Base-by-base conservation (phyloP, 2,329 filamentous ascomycete genomes). In the Neofusicoccum ribis region DNA sequence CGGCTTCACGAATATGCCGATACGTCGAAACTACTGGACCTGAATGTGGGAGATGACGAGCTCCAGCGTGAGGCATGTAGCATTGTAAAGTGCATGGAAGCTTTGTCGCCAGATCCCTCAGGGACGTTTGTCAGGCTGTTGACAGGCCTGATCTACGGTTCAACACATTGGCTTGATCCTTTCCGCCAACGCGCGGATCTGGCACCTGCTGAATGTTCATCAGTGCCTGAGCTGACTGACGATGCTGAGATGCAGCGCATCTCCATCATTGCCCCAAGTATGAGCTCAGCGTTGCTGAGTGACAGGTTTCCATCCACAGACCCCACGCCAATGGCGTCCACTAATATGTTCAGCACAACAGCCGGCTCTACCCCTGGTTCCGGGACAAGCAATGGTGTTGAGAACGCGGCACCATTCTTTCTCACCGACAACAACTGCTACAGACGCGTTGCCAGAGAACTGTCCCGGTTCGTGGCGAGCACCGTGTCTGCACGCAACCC, bases 401-500 rank as follows among this genome's bases (percentile, higher is more conserved):
- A 47, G 12, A 27, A 4, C n/a, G 65, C 67, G 6, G 64, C 51
- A 14, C 61, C 39, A 14, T 39, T 46, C 27, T 34, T 34, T 14
- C 54, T 50, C 66, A 11, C 65, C 61, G n/a, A 71, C 17, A 66
- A 68, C 5, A 70, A 69, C 20, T 71, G 69, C 61, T 70, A 68
- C 61, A 67, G 54, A 37, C 54, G 67, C 23, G 70, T 71, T 34
- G 69, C 70, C 15, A 66, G 66, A 37, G 70, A 72, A 14, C 67
- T 73, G 51, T 52, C 65, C 15, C 67, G 71, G 8, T 73, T 71
- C 70, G 70, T 69, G 1, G 70, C 71, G 11, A 68, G 69, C 1
- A 73, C 70, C 3, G 65, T 72, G 66, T 71, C 71, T 43, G 66
- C 70, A 12, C 68, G 70, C 60, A 69, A 72, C 39, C 64, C 72